Evolutionary conservation across 2,329 filamentous ascomycete genomes (phyloP).

Genomic region (Diaporthe helianthi): DNA sequence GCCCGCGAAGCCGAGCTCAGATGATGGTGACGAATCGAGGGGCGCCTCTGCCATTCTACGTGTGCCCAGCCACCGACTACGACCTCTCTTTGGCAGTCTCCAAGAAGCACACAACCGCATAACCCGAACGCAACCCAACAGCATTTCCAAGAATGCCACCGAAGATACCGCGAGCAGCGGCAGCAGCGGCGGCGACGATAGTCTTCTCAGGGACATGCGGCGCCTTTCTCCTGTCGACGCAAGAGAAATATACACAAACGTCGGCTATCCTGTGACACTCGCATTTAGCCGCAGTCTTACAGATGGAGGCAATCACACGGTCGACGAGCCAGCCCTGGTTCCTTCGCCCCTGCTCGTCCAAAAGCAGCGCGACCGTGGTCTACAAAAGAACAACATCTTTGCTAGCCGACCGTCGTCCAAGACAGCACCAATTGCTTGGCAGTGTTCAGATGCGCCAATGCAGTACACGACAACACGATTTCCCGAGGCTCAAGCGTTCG

Average conservation of each 20-base stretch:
- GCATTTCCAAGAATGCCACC: conserved; percentile 22
- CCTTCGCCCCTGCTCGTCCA: conserved; percentile 31
- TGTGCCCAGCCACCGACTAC: conserved; percentile 42
- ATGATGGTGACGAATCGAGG: background rate
- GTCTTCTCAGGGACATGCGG: conserved; percentile 14
- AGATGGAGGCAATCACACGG: conserved; percentile 2
- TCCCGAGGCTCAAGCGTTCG: conserved; percentile 15
- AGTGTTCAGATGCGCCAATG: background rate
- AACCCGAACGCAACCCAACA: conserved; percentile 38
- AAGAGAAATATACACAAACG: conserved; percentile 8
- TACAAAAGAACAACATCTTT: background rate
- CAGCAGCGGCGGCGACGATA: background rate
- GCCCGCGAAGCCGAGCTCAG: background rate
- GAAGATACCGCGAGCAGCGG: conserved; percentile 2
- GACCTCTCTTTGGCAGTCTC: conserved; percentile 46
- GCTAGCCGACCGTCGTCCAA: background rate
- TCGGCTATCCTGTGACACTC: background rate
- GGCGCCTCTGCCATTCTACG: background rate
- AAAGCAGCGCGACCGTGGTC: background rate
- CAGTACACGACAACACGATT: background rate
- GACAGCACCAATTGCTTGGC: conserved; percentile 12
- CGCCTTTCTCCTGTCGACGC: conserved; percentile 7
- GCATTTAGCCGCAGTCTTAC: conserved; percentile 19
- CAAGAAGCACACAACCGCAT: conserved; percentile 50
- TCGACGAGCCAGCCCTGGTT: conserved; percentile 1